These are phyloP conservation scores for Coix lacrymajobi DNA, from an alignment of 176 grass and related monocot genomes.

Conservation along the genomic window DNA sequence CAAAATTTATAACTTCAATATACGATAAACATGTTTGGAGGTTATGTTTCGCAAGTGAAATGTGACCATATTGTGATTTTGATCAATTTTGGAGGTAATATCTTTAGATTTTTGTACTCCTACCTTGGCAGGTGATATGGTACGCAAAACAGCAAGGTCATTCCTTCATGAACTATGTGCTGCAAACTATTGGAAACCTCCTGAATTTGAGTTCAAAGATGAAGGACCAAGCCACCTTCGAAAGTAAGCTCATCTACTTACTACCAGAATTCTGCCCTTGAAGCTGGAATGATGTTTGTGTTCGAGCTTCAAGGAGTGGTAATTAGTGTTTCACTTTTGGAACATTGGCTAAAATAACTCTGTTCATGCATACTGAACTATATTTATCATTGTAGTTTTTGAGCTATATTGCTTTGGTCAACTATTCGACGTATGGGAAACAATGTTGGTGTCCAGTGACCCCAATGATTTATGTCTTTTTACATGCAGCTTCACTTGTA, in stretches of 20 bases:
- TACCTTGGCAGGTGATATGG: constrained; percentile 42
- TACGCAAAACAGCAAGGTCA: constrained; percentile 61
- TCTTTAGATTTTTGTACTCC: neutral
- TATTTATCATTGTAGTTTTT: neutral
- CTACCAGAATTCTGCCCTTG: neutral
- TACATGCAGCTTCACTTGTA: constrained; percentile 73
- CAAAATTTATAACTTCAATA: neutral
- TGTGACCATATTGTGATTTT: constrained; percentile 7
- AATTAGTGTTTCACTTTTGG: neutral
- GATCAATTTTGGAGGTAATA: constrained; percentile 8
- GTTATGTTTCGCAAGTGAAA: neutral
- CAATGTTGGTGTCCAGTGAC: neutral
- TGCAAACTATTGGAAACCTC: constrained; percentile 64
- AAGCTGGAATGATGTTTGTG: neutral
- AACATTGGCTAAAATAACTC: neutral
- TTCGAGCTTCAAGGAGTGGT: neutral
- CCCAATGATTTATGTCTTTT: neutral
- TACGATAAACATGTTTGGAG: neutral
- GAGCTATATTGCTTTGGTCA: neutral
- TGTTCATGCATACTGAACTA: neutral
- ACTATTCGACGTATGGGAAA: neutral
- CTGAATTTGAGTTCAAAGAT: constrained; percentile 61
- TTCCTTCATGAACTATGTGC: constrained; percentile 71
- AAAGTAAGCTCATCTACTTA: constrained; percentile 46
- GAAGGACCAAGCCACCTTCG: constrained; percentile 72